Evolutionary conservation across 495 filamentous ascomycete species (phyloP), one percentile per base, ranked within the genome.

Genomic region (Hypoxylon trugodes): DNA sequence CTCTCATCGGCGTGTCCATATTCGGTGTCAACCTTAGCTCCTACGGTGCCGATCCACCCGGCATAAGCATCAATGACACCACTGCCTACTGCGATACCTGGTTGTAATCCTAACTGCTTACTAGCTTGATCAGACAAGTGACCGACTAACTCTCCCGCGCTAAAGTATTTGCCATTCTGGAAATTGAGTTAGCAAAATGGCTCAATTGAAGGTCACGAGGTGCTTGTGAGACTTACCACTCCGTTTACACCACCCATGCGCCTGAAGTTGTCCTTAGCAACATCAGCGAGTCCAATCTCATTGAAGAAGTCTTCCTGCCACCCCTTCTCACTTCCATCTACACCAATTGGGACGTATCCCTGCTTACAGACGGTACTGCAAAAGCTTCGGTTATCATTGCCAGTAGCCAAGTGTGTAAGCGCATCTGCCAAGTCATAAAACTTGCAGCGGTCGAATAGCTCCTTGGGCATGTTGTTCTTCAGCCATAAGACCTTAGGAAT

Each of bases 51-150:
- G 57, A 98, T 91, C 95, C 95, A 98, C 19, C 95, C 95, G 13
- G 95, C 95, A 73, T 98, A 98, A 4, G 95, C 94, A 77, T 98
- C 95, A 62, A 98, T 98, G 32, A 98, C 95, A 71, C 94, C 93
- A 65, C 90, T 95, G 15, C 95, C 95, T 56, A 98, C 88, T 12
- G 95, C 92, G 67, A 96, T 94, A 6, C 94, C 95, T 4, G 89
- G 78, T 1, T 87, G 88, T n/a, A 98, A 79, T 2, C 95, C 95
- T 49, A 98, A 83, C 15, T 97, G 89, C 35, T 80, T 73, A 12
- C 89, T 91, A 13, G 95, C 92, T 61, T 89, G 91, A 55, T 93
- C 90, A 60, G 88, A 93, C 30, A 98, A 81, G 4, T 84, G 86
- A 12, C 95, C 95, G 4, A 93, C 90, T 1, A 93, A 76, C 72